Evolutionary conservation across 495 filamentous ascomycete species (phyloP).

Genomic region (Talaromyces adpressus): DNA sequence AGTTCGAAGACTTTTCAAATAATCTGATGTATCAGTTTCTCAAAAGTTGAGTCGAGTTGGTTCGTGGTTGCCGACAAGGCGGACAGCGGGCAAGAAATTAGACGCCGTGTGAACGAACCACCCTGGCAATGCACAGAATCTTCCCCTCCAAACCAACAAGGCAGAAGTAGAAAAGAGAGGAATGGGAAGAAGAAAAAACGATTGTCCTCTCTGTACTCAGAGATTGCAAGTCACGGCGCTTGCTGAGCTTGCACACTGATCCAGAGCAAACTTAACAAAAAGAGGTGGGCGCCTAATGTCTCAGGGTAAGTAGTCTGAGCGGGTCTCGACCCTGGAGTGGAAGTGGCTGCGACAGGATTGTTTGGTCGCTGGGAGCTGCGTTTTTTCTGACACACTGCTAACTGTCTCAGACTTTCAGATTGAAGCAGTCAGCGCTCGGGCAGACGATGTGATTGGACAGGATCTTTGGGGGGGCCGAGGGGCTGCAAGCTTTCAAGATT

Average conservation of each 20-base stretch:
- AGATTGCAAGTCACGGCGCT: neutral
- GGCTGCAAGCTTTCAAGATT: neutral
- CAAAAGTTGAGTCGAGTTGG: neutral
- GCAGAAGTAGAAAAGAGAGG: neutral
- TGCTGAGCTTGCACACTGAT: neutral
- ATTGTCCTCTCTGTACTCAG: neutral
- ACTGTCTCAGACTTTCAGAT: neutral
- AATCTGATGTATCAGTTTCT: neutral
- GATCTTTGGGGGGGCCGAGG: neutral
- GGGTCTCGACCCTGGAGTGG: conserved; percentile 2
- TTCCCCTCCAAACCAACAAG: neutral
- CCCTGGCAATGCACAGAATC: neutral
- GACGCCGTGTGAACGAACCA: neutral
- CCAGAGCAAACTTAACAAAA: neutral
- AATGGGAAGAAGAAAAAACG: neutral
- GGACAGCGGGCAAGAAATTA: neutral
- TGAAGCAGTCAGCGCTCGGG: neutral
- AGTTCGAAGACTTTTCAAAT: conserved; percentile 10
- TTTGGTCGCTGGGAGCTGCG: neutral
- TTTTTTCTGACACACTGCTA: neutral
- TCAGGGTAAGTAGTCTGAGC: conserved; percentile 1
- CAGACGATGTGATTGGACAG: neutral
- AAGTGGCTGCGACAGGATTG: neutral
- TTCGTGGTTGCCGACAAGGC: conserved; percentile 6
- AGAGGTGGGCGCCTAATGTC: conserved; percentile 5